Evolutionary conservation across 306 rosid species (phyloP).

Genomic region (Urtica urens): DNA sequence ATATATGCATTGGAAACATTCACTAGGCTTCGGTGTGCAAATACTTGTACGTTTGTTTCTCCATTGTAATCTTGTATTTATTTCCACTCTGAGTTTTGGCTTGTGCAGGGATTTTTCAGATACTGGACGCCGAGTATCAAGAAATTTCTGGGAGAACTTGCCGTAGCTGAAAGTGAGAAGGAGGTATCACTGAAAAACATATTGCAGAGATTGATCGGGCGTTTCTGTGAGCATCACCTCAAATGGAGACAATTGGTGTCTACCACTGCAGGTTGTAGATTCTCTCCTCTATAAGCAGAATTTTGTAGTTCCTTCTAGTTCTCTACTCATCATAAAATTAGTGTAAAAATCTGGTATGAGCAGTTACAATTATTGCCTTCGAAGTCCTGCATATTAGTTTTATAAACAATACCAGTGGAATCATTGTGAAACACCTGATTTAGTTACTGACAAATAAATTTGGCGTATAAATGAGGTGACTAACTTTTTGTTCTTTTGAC

Average conservation of each 20-base stretch:
- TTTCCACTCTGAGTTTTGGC: slow-evolving; percentile 20
- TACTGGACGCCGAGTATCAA: slow-evolving; percentile 87
- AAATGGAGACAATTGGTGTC: slow-evolving; percentile 81
- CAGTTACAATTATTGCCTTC: neutral
- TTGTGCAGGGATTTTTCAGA: slow-evolving; percentile 71
- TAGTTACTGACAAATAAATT: neutral
- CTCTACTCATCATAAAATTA: neutral
- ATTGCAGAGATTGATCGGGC: slow-evolving; percentile 64
- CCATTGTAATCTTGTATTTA: neutral
- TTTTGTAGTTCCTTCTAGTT: neutral
- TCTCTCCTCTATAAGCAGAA: neutral
- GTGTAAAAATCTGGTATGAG: neutral
- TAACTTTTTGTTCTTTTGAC: neutral
- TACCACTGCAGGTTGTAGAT: slow-evolving; percentile 55
- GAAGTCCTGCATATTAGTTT: no score
- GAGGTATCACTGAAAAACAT: slow-evolving; percentile 66
- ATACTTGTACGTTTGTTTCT: neutral
- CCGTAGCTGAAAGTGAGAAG: slow-evolving; percentile 64
- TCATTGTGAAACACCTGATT: no score
- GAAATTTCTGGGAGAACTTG: slow-evolving; percentile 45
- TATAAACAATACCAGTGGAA: no score
- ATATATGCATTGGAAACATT: neutral
- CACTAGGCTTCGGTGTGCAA: no score
- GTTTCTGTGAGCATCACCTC: slow-evolving; percentile 61
- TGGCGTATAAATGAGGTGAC: neutral